Evolutionary conservation across 2,329 filamentous ascomycete species (phyloP).

Genomic region (Leptoxyphium fumago): DNA sequence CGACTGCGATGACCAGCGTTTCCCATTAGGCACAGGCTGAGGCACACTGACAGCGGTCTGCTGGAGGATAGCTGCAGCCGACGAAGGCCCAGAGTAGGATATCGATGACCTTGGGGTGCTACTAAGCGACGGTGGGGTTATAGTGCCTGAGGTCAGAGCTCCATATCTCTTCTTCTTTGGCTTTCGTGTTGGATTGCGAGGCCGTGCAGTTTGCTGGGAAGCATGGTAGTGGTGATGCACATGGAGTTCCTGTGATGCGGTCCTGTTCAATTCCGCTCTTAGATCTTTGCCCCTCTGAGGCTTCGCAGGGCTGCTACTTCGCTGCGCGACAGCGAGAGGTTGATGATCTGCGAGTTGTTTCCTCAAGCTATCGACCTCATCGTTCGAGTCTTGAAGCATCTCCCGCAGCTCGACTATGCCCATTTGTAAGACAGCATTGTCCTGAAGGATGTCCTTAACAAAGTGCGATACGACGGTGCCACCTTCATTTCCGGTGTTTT

Average conservation of each 20-base stretch:
- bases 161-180: conserved; percentile 56
- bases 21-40: conserved; percentile 28
- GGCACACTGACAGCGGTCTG: conserved; percentile 46
- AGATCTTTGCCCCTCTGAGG: conserved; percentile 10
- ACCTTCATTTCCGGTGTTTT: conserved; percentile 44
- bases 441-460: conserved; percentile 84
- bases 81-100: conserved; percentile 29
- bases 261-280: conserved; percentile 43
- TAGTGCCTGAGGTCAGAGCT: conserved; percentile 41
- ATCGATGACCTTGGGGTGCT: conserved; percentile 25
- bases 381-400: conserved; percentile 79
- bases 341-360: conserved; percentile 72
- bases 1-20: conserved; percentile 52
- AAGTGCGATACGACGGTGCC: conserved; percentile 81
- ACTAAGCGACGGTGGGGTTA: conserved; percentile 26
- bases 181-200: conserved; percentile 32
- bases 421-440: conserved; percentile 86
- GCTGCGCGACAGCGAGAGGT: conserved; percentile 32
- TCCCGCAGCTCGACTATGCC: conserved; percentile 84
- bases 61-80: conserved; percentile 45
- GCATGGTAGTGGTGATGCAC: conserved; percentile 92
- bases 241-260: conserved; percentile 62
- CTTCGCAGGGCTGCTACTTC: conserved; percentile 22
- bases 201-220: conserved; percentile 22
- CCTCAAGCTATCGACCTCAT: conserved; percentile 76